Evolutionary conservation across 768 basidiomycete genomes (phyloP).

Genomic region (Psilocybe cubensis): DNA sequence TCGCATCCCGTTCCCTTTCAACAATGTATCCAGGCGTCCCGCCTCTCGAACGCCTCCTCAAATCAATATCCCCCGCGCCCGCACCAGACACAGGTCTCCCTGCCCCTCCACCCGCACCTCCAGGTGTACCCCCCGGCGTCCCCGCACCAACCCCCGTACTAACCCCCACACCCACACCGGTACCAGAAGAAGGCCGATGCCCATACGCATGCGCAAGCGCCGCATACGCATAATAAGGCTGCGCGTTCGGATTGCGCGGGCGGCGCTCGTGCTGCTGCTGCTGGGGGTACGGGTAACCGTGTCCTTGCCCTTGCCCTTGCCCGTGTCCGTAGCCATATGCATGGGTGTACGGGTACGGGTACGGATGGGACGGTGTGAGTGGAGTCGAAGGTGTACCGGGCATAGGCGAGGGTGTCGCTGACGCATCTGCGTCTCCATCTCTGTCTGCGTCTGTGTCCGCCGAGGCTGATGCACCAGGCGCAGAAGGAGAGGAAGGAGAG

Average conservation of each 20-base stretch:
- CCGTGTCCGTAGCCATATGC: too few relatives aligned
- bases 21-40: neutral
- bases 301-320: too few relatives aligned
- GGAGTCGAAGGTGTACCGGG: neutral
- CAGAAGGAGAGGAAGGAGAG: neutral
- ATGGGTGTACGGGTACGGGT: too few relatives aligned
- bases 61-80: neutral
- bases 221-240: constrained; percentile 25
- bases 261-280: constrained; percentile 4
- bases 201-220: constrained; percentile 19
- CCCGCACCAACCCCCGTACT: neutral
- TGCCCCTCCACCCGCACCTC: neutral
- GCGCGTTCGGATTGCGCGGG: constrained; percentile 22
- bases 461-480: neutral
- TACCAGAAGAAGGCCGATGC: neutral
- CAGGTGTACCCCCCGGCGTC: too few relatives aligned
- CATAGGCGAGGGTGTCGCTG: neutral
- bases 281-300: neutral
- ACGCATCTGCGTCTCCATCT: too few relatives aligned
- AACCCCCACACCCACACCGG: neutral
- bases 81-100: neutral
- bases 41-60: neutral
- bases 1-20: neutral
- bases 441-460: too few relatives aligned
- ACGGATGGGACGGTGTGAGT: neutral